phyloP scores from a whole-genome alignment of 2,329 filamentous ascomycete genomes.

The Knufia fluminis region DNA sequence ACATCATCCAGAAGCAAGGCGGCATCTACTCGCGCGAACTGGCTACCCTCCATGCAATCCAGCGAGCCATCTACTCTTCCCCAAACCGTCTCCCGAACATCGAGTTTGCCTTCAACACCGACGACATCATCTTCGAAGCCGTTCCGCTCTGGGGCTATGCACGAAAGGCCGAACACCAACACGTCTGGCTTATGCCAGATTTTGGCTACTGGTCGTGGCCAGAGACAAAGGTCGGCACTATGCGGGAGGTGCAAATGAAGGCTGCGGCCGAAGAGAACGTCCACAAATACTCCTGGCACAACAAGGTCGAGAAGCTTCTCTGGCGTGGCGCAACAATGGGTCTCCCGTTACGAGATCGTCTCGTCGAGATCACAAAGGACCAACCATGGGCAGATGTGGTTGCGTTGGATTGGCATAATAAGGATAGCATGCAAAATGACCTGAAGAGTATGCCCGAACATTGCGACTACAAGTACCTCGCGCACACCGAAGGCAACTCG shows the following conservation, averaged over 20 bases:
- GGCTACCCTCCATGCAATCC: slow-evolving; percentile 39
- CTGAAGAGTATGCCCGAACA: slow-evolving; percentile 44
- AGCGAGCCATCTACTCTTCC: slow-evolving; percentile 38
- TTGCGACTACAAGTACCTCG: slow-evolving; percentile 46
- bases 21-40: slow-evolving; percentile 26
- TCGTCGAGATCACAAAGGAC: slow-evolving; percentile 31
- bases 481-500: slow-evolving; percentile 45
- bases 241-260: slow-evolving; percentile 32
- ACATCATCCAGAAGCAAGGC: slow-evolving; percentile 28
- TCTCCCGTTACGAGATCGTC: slow-evolving; percentile 30
- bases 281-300: slow-evolving; percentile 15
- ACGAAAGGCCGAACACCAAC: slow-evolving; percentile 30
- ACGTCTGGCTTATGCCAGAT: slow-evolving; percentile 45
- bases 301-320: slow-evolving; percentile 38
- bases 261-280: slow-evolving; percentile 11
- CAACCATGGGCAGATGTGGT: slow-evolving; percentile 41
- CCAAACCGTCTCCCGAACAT: slow-evolving; percentile 38
- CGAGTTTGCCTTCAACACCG: slow-evolving; percentile 41
- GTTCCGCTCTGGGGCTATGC: slow-evolving; percentile 37
- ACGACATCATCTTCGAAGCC: slow-evolving; percentile 41
- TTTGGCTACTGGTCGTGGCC: slow-evolving; percentile 48
- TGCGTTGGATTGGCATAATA: slow-evolving; percentile 33
- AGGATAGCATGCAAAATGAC: slow-evolving; percentile 31
- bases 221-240: slow-evolving; percentile 36
- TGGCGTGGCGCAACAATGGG: slow-evolving; percentile 41